A percentile compares a stretch with the other conserved stretches of the same genome.
Conservation (phyloP, 2,329 filamentous ascomycete genomes). For the Leptographium lundbergii region DNA sequence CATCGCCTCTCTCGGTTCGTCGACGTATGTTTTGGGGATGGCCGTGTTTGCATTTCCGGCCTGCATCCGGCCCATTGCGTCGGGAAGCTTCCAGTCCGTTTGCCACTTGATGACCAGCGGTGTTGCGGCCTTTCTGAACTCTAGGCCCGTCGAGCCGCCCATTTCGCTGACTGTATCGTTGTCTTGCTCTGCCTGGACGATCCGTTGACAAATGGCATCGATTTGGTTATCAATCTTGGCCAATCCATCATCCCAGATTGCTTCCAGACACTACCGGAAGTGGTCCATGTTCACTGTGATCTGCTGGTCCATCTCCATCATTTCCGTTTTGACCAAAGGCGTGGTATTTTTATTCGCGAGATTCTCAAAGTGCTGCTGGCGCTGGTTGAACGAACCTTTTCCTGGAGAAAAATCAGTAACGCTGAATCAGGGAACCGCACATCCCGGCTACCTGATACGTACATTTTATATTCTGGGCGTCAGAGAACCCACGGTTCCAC, state of each 20-base stretch:
- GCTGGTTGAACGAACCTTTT: neutral
- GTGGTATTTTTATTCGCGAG: neutral
- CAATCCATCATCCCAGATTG: neutral
- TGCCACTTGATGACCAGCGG: neutral
- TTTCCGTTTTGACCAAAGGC: neutral
- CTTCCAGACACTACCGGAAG: neutral
- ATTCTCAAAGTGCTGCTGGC: neutral
- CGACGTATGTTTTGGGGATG: neutral
- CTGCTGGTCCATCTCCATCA: neutral
- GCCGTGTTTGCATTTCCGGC: neutral
- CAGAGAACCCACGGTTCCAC: neutral
- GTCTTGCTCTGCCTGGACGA: neutral
- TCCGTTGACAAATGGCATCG: neutral
- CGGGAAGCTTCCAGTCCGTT: neutral
- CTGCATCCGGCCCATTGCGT: neutral
- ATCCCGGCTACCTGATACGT: neutral
- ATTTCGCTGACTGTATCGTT: neutral
- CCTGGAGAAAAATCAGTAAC: neutral
- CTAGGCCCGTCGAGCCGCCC: neutral
- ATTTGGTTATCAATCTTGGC: neutral
- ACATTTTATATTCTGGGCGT: neutral
- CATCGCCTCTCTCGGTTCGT: neutral
- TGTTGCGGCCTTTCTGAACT: neutral
- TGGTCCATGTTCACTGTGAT: neutral
- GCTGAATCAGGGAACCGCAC: neutral